Percentiles rank a stretch among this genome's conserved stretches.
Conservation (phyloP, 2,329 filamentous ascomycete genomes). For the Capronia epimyces region DNA sequence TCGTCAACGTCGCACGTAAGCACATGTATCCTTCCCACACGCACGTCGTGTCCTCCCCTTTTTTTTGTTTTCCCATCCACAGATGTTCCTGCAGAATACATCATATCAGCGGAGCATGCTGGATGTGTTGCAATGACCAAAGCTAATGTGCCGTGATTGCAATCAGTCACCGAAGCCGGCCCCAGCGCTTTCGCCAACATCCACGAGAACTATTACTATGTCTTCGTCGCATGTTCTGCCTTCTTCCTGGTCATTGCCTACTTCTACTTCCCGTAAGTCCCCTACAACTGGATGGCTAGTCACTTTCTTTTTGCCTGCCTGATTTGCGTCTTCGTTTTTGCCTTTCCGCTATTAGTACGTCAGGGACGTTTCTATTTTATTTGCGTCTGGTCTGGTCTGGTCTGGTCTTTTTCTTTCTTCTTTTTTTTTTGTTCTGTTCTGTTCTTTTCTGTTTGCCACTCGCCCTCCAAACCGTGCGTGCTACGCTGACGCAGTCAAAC, state of each 20-base stretch:
- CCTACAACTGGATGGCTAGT: too few relatives aligned
- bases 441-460: not conserved
- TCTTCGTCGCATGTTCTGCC: constrained; percentile 50
- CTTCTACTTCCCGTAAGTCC: constrained; percentile 50
- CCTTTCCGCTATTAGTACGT: not conserved
- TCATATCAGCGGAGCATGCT: too few relatives aligned
- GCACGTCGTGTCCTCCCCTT: too few relatives aligned
- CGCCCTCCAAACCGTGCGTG: not conserved
- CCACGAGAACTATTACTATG: constrained; percentile 57
- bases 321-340: not conserved
- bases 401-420: too few relatives aligned
- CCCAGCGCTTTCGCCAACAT: constrained; percentile 55
- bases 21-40: not conserved
- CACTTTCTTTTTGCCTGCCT: too few relatives aligned
- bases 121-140: not conserved
- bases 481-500: too few relatives aligned
- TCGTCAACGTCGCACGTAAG: constrained; percentile 49
- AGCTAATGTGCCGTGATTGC: not conserved
- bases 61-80: too few relatives aligned
- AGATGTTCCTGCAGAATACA: too few relatives aligned
- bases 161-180: constrained; percentile 46
- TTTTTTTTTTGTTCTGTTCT: too few relatives aligned
- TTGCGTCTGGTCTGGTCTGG: too few relatives aligned
- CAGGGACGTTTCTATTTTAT: too few relatives aligned
- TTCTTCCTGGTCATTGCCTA: constrained; percentile 51